phyloP scores from a whole-genome alignment of 2,329 filamentous ascomycete genomes.

The Rhinocladiella similis region DNA sequence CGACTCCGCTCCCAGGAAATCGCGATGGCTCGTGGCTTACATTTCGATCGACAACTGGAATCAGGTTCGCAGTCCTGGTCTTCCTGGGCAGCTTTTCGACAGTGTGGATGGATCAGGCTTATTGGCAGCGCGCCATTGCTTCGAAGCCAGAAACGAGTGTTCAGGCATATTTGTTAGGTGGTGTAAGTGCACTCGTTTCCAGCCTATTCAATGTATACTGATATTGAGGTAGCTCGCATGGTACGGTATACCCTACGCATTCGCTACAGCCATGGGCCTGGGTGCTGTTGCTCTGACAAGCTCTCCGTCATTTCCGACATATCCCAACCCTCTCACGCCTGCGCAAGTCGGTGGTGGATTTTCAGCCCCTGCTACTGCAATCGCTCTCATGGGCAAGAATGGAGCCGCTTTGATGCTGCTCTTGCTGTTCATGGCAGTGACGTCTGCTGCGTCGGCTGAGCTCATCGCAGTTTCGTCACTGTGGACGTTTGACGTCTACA shows the following conservation, averaged over 20 bases:
- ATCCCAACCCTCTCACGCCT: conserved; percentile 65
- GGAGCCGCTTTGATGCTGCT: conserved; percentile 76
- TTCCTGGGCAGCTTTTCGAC: conserved; percentile 38
- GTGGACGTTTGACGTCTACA: conserved; percentile 84
- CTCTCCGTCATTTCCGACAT: conserved; percentile 59
- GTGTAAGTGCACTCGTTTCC: conserved; percentile 31
- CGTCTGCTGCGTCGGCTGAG: conserved; percentile 76
- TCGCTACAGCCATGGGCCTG: conserved; percentile 83
- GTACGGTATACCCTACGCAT: conserved; percentile 91
- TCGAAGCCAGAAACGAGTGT: conserved; percentile 43
- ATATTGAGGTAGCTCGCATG: conserved; percentile 58
- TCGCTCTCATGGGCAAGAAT: conserved; percentile 76
- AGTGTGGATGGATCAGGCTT: conserved; percentile 44
- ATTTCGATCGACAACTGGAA: conserved; percentile 23
- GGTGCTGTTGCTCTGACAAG: conserved; percentile 76
- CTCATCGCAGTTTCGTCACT: conserved; percentile 86
- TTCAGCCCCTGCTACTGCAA: conserved; percentile 79
- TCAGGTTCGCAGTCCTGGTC: conserved; percentile 41
- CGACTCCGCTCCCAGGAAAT: conserved; percentile 77
- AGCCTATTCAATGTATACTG: not conserved
- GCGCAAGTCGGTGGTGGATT: conserved; percentile 78
- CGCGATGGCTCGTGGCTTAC: conserved; percentile 78
- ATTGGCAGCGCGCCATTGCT: conserved; percentile 49
- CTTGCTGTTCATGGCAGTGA: conserved; percentile 87
- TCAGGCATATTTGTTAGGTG: conserved; percentile 45